phyloP scores from a whole-genome alignment of 176 grass and related monocot genomes.

The Elymus sibiricus region DNA sequence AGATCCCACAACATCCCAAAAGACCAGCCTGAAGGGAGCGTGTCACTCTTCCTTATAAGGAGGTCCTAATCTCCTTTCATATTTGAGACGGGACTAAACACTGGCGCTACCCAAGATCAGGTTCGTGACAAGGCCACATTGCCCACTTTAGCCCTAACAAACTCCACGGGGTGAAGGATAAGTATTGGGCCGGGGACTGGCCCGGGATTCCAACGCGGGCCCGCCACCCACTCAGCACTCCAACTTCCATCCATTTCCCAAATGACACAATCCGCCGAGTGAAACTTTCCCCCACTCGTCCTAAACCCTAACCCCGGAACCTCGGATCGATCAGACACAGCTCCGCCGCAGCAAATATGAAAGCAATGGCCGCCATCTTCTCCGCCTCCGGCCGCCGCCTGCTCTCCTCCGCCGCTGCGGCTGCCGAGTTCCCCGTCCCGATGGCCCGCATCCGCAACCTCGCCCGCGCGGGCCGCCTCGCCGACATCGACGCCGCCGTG shows the following conservation, averaged over 20 bases:
- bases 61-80: too few relatives aligned
- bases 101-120: too few relatives aligned
- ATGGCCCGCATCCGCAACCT: constrained; percentile 27
- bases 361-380: constrained; percentile 38
- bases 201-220: too few relatives aligned
- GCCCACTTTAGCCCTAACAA: too few relatives aligned
- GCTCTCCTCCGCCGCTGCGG: not conserved
- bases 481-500: constrained; percentile 40
- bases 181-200: too few relatives aligned
- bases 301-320: constrained; percentile 25
- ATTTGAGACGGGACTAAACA: too few relatives aligned
- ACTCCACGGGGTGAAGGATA: too few relatives aligned
- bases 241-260: not conserved
- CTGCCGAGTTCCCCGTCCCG: constrained; percentile 6
- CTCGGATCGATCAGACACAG: not conserved
- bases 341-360: not conserved
- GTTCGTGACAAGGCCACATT: too few relatives aligned
- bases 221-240: not conserved
- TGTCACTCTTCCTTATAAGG: too few relatives aligned
- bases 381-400: constrained; percentile 18
- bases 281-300: not conserved
- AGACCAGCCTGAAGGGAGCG: too few relatives aligned
- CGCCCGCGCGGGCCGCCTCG: constrained; percentile 28
- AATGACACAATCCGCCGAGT: not conserved
- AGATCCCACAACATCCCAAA: too few relatives aligned